Conservation (phyloP, 306 rosid genomes). For the Hylodesmum podocarpum region DNA sequence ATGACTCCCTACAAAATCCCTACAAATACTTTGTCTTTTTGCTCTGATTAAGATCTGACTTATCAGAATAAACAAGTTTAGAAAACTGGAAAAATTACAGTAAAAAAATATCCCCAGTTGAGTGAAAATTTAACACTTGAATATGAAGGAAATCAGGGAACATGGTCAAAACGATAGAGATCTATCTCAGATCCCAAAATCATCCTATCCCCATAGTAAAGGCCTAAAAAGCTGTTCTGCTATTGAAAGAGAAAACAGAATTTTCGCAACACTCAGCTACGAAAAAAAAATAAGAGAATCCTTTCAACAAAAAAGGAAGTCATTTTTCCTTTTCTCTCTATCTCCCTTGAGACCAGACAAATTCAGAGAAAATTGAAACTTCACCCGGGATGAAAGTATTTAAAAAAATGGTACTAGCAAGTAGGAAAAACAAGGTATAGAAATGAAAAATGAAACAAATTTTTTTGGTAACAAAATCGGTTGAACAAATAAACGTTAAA, state of each 20-base stretch:
- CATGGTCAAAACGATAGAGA: constrained; percentile 44
- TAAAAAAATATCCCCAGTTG: constrained; percentile 32
- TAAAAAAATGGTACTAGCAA: not conserved
- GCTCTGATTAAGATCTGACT: constrained; percentile 60
- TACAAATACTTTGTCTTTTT: constrained; percentile 60
- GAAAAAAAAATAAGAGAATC: not conserved
- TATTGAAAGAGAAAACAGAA: not conserved
- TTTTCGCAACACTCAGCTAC: not conserved
- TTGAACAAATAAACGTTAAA: too few species aligned
- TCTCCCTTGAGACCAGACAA: constrained; percentile 35
- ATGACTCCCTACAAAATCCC: constrained; percentile 38
- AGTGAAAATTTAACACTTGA: constrained; percentile 30
- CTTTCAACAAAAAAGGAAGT: not conserved
- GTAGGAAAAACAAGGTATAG: not conserved
- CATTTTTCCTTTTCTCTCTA: not conserved
- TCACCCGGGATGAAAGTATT: constrained; percentile 10
- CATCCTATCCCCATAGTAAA: not conserved
- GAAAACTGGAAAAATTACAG: constrained; percentile 28
- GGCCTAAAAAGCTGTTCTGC: not conserved
- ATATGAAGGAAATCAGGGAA: constrained; percentile 33
- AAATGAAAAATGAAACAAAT: not conserved
- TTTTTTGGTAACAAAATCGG: not conserved
- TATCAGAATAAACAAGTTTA: constrained; percentile 36
- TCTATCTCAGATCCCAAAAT: constrained; percentile 65
- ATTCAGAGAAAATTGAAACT: constrained; percentile 18